These are phyloP conservation scores for Alternaria metachromatica DNA, from an alignment of 2,329 filamentous ascomycete genomes.

Conservation along the genomic window DNA sequence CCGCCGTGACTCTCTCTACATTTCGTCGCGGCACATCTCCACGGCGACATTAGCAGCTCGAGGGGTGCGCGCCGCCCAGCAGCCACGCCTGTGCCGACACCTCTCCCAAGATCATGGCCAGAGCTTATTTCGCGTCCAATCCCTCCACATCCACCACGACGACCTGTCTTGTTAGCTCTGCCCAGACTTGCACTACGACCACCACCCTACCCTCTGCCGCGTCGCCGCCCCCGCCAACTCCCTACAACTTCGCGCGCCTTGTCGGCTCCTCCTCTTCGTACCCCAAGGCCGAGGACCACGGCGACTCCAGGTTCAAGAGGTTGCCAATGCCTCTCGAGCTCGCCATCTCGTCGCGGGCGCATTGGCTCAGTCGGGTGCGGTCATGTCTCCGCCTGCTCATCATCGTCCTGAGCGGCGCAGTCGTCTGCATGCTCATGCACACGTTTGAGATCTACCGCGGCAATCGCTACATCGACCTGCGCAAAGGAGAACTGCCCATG, in stretches of 20 bases:
- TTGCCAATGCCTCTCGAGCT: conserved; percentile 39
- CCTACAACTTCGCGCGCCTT: conserved; percentile 25
- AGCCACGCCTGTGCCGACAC: conserved; percentile 14
- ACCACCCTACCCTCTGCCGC: conserved; percentile 11
- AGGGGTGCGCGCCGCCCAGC: conserved; percentile 12
- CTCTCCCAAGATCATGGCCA: conserved; percentile 29
- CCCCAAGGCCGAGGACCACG: conserved; percentile 28
- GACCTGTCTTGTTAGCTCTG: conserved; percentile 20
- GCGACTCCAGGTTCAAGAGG: conserved; percentile 16
- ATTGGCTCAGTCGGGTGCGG: conserved; percentile 46
- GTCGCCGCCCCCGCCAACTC: conserved; percentile 21
- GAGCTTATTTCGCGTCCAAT: conserved; percentile 24
- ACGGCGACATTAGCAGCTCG: conserved; percentile 6
- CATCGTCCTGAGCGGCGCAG: conserved; percentile 46
- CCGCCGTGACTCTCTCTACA: conserved; percentile 3
- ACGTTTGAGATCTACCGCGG: conserved; percentile 45
- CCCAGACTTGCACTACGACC: conserved; percentile 2
- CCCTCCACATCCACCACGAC: conserved; percentile 21
- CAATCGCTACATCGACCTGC: conserved; percentile 45
- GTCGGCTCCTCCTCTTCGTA: conserved; percentile 25
- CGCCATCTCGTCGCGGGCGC: conserved; percentile 34
- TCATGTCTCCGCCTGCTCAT: conserved; percentile 47
- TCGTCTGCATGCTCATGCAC: conserved; percentile 45
- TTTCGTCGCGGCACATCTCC: conserved; percentile 6
- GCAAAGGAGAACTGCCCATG: conserved; percentile 47